Conservation (phyloP, 495 filamentous ascomycete genomes). For the Aspergillus carlsbadensis region DNA sequence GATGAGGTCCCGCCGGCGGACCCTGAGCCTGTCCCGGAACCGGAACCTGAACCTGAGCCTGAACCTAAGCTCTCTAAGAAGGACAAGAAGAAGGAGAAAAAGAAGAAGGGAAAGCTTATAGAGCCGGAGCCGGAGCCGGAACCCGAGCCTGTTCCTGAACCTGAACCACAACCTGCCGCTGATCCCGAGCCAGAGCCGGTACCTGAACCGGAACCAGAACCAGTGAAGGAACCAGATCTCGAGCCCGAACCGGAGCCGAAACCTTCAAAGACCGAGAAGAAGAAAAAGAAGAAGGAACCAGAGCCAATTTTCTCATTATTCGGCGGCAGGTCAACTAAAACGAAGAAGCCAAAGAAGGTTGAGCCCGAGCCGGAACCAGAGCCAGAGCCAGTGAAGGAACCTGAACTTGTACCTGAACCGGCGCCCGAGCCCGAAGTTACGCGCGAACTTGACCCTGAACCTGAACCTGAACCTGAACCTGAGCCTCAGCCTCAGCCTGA, state of each 20-base stretch:
- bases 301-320: slow-evolving; percentile 18
- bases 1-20: slow-evolving; percentile 20
- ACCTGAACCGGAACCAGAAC: slow-evolving; percentile 1
- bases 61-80: slow-evolving; percentile 16
- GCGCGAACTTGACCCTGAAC: neutral
- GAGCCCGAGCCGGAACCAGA: slow-evolving; percentile 18
- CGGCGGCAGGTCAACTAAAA: slow-evolving; percentile 13
- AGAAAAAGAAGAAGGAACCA: slow-evolving; percentile 12
- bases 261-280: slow-evolving; percentile 26
- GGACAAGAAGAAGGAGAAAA: slow-evolving; percentile 18
- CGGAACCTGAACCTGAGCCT: slow-evolving; percentile 14
- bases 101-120: slow-evolving; percentile 29
- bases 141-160: slow-evolving; percentile 3
- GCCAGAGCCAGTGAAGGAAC: slow-evolving; percentile 11
- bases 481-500: slow-evolving; percentile 25
- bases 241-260: slow-evolving; percentile 25
- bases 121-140: slow-evolving; percentile 15
- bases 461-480: slow-evolving; percentile 5
- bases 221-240: slow-evolving; percentile 7
- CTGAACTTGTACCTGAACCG: slow-evolving; percentile 8
- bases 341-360: slow-evolving; percentile 15
- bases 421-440: neutral
- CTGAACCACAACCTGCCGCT: slow-evolving; percentile 5
- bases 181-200: slow-evolving; percentile 13
- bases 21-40: slow-evolving; percentile 15